Percentiles rank a stretch among this genome's conserved stretches.
These are phyloP conservation scores for Metarhizium humberi DNA, from an alignment of 2,329 filamentous ascomycete species.

Conservation along the genomic window DNA sequence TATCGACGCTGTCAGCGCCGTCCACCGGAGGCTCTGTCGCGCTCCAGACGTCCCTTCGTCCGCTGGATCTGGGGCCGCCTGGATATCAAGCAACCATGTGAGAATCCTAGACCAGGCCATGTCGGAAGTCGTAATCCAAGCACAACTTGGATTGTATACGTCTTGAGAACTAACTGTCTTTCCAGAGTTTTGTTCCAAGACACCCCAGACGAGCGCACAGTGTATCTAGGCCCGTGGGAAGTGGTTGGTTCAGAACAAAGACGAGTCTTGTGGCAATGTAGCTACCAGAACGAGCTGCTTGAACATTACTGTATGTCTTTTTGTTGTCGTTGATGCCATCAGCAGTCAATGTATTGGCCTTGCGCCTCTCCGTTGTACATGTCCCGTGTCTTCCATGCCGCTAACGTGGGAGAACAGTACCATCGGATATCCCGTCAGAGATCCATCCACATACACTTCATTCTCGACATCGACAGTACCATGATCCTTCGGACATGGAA, in stretches of 20 bases:
- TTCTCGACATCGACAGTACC: slow-evolving; percentile 39
- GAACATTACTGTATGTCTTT: slow-evolving; percentile 36
- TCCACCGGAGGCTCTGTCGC: slow-evolving; percentile 25
- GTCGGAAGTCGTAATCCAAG: background rate
- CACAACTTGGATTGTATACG: background rate
- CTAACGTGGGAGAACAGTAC: slow-evolving; percentile 24
- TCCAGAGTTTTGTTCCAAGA: slow-evolving; percentile 40
- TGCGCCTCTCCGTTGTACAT: background rate
- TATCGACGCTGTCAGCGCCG: slow-evolving; percentile 33
- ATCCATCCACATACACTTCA: slow-evolving; percentile 40
- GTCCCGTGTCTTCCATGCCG: background rate
- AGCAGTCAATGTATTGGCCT: background rate
- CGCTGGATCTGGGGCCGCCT: slow-evolving; percentile 42
- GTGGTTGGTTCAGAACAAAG: slow-evolving; percentile 36
- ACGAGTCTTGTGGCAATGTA: slow-evolving; percentile 43
- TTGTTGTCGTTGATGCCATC: background rate
- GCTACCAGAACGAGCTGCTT: slow-evolving; percentile 40
- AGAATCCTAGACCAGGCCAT: slow-evolving; percentile 3
- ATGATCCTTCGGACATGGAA: slow-evolving; percentile 40
- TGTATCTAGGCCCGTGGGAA: slow-evolving; percentile 46
- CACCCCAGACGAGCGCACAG: slow-evolving; percentile 36
- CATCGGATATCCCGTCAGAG: slow-evolving; percentile 33
- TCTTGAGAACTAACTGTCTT: slow-evolving; percentile 10
- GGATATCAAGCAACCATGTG: slow-evolving; percentile 47
- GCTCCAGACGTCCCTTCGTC: slow-evolving; percentile 29